phyloP scores from a whole-genome alignment of 2,329 filamentous ascomycete genomes.

The Fusarium begoniae region DNA sequence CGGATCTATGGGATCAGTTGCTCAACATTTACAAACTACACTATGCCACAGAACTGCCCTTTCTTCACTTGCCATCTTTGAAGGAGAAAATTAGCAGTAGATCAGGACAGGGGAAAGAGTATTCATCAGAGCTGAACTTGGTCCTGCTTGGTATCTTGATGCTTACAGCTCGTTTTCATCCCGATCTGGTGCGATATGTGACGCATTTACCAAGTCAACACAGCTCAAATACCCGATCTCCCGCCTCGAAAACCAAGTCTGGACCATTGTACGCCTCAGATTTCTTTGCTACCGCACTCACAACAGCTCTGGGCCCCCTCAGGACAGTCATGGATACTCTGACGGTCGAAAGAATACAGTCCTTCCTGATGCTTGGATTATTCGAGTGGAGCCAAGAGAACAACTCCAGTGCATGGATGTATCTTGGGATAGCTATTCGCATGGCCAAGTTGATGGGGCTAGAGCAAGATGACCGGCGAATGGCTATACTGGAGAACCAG shows the following conservation, averaged over 20 bases:
- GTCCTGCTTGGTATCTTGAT: conserved; percentile 11
- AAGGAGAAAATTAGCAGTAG: background rate
- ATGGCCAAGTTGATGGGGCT: conserved; percentile 11
- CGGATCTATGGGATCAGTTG: conserved; percentile 73
- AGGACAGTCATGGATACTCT: background rate
- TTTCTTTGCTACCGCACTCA: conserved; percentile 1
- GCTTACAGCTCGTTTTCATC: conserved; percentile 11
- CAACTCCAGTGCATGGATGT: background rate
- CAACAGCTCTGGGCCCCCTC: conserved; percentile 2
- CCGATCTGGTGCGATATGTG: conserved; percentile 8
- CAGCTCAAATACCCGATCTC: background rate
- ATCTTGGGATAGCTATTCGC: background rate
- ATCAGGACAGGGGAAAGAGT: background rate
- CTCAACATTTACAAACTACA: conserved; percentile 76
- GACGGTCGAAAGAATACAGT: background rate
- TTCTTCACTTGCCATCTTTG: conserved; percentile 64
- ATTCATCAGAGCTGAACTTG: conserved; percentile 4
- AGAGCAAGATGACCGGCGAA: conserved; percentile 6
- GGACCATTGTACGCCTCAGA: background rate
- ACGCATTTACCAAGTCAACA: background rate
- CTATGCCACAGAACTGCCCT: conserved; percentile 76
- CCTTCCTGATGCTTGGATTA: conserved; percentile 8
- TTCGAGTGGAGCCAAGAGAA: conserved; percentile 9
- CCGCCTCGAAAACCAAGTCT: background rate
- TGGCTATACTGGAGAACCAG: background rate